Conservation (phyloP, 371 early-diverging fungal genomes). For the Mucor circinelloides region DNA sequence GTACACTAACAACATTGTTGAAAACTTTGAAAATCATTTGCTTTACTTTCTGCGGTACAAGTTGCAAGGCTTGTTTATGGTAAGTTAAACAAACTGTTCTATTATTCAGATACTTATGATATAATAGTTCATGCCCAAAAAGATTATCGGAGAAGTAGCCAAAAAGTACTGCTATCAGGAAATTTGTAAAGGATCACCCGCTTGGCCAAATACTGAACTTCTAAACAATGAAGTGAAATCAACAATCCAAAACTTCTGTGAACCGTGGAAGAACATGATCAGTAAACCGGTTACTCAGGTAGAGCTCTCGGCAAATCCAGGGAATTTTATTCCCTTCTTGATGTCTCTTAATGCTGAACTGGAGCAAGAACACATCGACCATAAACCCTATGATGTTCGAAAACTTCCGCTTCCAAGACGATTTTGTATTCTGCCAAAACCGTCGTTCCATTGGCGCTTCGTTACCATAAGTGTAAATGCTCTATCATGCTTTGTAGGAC, state of each 20-base stretch:
- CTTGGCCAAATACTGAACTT: not conserved
- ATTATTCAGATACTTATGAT: too few species aligned
- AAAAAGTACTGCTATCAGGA: not conserved
- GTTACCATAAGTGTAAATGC: not conserved
- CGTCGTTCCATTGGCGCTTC: too few species aligned
- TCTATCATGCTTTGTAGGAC: not conserved
- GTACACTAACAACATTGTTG: not conserved
- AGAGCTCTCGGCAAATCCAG: too few species aligned
- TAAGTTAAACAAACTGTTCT: not conserved
- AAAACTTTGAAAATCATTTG: conserved; percentile 3
- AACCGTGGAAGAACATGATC: not conserved
- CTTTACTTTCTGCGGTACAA: not conserved
- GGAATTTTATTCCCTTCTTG: too few species aligned
- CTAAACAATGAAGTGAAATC: too few species aligned
- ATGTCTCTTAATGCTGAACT: not conserved
- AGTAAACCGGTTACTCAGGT: too few species aligned
- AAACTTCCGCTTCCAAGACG: not conserved
- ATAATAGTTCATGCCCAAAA: not conserved
- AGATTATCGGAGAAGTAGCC: not conserved
- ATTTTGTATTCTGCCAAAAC: not conserved
- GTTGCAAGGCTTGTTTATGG: not conserved
- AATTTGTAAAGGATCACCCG: not conserved
- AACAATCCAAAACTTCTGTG: not conserved
- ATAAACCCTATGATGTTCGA: not conserved
- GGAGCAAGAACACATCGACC: not conserved